phyloP scores from a whole-genome alignment of 2,329 filamentous ascomycete species.

The Clonostachys rhizophaga region DNA sequence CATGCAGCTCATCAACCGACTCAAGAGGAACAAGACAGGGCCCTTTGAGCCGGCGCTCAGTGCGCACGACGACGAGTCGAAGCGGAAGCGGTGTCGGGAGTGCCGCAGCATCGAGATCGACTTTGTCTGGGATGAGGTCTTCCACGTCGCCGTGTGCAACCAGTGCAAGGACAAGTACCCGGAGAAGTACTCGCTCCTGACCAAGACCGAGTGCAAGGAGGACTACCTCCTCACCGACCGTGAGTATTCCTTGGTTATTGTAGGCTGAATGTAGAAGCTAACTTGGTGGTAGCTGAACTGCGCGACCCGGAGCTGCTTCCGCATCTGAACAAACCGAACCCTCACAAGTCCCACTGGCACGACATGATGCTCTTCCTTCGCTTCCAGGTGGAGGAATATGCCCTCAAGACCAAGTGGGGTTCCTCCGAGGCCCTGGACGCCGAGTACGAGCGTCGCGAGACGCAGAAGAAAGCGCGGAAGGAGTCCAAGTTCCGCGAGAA shows the following conservation, averaged over 20 bases:
- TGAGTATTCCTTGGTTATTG: constrained; percentile 34
- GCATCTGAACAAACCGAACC: constrained; percentile 85
- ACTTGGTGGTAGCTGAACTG: constrained; percentile 65
- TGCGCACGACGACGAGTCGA: constrained; percentile 57
- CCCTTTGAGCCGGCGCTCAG: constrained; percentile 89
- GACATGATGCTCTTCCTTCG: constrained; percentile 98
- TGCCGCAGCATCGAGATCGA: constrained; percentile 85
- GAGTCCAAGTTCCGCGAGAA: constrained; percentile 91
- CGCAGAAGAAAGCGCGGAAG: constrained; percentile 78
- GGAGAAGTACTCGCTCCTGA: constrained; percentile 91
- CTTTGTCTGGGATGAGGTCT: constrained; percentile 88
- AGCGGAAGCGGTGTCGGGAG: constrained; percentile 74
- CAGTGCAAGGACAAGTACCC: constrained; percentile 84
- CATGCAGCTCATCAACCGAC: constrained; percentile 66
- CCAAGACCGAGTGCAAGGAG: constrained; percentile 93
- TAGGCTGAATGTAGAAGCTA: not conserved
- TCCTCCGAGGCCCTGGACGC: constrained; percentile 78
- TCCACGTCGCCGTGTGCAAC: constrained; percentile 70
- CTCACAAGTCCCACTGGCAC: constrained; percentile 93
- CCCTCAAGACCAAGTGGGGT: constrained; percentile 87
- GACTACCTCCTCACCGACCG: constrained; percentile 93
- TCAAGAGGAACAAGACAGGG: constrained; percentile 71
- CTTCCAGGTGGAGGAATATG: constrained; percentile 92
- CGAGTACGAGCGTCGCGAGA: constrained; percentile 77
- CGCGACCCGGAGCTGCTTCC: constrained; percentile 82